A percentile compares a stretch with the other conserved stretches of the same genome.
phyloP scores from a whole-genome alignment of 345 rosid species.

The Rhodamnia argentea region DNA sequence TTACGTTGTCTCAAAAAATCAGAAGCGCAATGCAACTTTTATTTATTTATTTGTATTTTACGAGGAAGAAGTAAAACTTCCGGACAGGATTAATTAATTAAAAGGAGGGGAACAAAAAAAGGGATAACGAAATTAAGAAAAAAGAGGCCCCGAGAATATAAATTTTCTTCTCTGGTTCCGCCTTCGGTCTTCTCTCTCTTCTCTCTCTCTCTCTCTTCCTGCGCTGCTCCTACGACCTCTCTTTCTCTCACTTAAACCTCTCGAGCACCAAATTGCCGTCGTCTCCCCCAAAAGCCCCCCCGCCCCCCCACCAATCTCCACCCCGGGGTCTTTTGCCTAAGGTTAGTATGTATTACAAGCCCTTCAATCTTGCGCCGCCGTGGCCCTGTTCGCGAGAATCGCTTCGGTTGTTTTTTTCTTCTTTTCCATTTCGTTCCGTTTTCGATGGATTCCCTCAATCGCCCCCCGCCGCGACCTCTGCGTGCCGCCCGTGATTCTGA shows the following conservation, averaged over 20 bases:
- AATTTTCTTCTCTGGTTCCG: slow-evolving; percentile 13
- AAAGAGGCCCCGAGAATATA: background rate
- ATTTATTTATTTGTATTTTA: background rate
- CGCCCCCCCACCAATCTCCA: background rate
- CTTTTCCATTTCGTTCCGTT: background rate
- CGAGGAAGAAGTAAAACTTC: background rate
- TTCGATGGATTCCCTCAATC: background rate
- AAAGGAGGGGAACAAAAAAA: background rate
- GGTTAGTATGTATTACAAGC: too few relatives aligned
- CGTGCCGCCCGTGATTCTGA: background rate
- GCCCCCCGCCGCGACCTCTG: background rate
- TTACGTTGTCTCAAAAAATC: background rate
- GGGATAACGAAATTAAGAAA: background rate
- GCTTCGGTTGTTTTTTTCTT: background rate
- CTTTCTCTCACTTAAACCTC: slow-evolving; percentile 13
- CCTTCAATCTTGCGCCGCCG: too few relatives aligned
- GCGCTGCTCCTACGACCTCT: slow-evolving; percentile 35
- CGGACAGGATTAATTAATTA: background rate
- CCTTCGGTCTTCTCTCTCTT: background rate
- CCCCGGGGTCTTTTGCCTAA: background rate
- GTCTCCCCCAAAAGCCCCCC: background rate
- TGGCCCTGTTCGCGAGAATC: background rate
- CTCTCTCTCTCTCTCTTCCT: background rate
- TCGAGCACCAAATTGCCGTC: background rate
- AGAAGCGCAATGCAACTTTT: background rate